Evolutionary conservation across 495 filamentous ascomycete species (phyloP).

Genomic region (Thermochaetoides thermophila): DNA sequence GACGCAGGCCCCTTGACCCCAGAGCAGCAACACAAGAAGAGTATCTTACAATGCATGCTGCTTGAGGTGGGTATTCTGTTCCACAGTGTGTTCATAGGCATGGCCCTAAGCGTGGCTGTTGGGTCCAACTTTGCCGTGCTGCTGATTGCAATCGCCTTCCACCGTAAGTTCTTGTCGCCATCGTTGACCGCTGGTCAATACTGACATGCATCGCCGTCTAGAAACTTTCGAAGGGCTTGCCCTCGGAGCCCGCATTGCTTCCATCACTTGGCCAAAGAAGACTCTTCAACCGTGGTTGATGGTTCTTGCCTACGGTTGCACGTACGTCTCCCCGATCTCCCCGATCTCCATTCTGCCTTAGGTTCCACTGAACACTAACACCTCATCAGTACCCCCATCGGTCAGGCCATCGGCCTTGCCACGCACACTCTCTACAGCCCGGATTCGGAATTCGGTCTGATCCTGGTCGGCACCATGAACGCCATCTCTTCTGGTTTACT

Average conservation of each 20-base stretch:
- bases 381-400: slow-evolving; percentile 63
- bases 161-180: slow-evolving; percentile 26
- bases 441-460: slow-evolving; percentile 56
- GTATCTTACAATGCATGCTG: slow-evolving; percentile 62
- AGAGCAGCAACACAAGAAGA: slow-evolving; percentile 37
- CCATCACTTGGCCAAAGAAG: slow-evolving; percentile 38
- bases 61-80: slow-evolving; percentile 77
- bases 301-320: slow-evolving; percentile 74
- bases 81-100: slow-evolving; percentile 77
- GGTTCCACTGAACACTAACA: neutral
- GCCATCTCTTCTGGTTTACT: slow-evolving; percentile 72
- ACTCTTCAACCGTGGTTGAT: slow-evolving; percentile 69
- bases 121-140: slow-evolving; percentile 65
- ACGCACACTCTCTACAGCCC: slow-evolving; percentile 77
- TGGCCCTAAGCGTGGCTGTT: slow-evolving; percentile 66
- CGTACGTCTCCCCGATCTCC: slow-evolving; percentile 7
- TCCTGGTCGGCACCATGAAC: slow-evolving; percentile 88
- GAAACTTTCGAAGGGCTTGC: slow-evolving; percentile 61
- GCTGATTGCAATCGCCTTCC: slow-evolving; percentile 67
- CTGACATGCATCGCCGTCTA: neutral
- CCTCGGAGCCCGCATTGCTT: slow-evolving; percentile 56
- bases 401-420: slow-evolving; percentile 76
- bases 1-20: slow-evolving; percentile 13
- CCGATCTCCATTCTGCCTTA: too few relatives aligned
- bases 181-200: neutral